Evolutionary conservation across 257 asterid genomes (phyloP).

Genomic region (Ligustrum vulgare): DNA sequence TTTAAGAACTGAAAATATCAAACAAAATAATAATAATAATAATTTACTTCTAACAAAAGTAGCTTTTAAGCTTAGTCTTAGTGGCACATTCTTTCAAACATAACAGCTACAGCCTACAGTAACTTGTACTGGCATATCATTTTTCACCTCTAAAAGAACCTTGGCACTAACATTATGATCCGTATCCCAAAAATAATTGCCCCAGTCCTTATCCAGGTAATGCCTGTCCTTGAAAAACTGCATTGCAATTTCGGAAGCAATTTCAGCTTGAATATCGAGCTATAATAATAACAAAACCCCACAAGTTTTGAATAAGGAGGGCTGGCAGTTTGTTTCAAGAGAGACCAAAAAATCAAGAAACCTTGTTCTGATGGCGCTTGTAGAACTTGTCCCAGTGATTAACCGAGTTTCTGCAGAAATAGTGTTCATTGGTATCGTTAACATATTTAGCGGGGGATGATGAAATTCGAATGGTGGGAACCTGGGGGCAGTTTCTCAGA

Average conservation of each 20-base stretch:
- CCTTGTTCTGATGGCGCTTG: conserved; percentile 77
- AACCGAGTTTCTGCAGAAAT: conserved; percentile 45
- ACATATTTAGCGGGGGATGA: conserved; percentile 20
- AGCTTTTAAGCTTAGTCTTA: neutral
- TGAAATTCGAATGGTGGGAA: conserved; percentile 9
- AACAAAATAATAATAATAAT: neutral
- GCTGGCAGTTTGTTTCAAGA: neutral
- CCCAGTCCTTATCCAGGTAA: conserved; percentile 84
- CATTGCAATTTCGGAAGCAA: conserved; percentile 15
- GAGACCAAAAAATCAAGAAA: conserved; percentile 14
- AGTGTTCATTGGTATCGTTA: conserved; percentile 32
- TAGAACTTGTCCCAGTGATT: conserved; percentile 71
- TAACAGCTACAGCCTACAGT: neutral
- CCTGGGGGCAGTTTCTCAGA: conserved; percentile 15
- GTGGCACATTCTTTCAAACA: neutral
- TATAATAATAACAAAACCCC: neutral
- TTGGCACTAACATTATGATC: conserved; percentile 40
- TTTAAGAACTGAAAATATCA: neutral
- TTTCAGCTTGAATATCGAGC: neutral
- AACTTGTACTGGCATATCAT: neutral
- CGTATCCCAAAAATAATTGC: conserved; percentile 47
- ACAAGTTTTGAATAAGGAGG: neutral
- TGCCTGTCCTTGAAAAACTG: conserved; percentile 84
- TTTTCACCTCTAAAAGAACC: conserved; percentile 67
- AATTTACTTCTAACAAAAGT: neutral